Conservation (phyloP, 331 rosid species). For the Erythrophleum ivorense region DNA sequence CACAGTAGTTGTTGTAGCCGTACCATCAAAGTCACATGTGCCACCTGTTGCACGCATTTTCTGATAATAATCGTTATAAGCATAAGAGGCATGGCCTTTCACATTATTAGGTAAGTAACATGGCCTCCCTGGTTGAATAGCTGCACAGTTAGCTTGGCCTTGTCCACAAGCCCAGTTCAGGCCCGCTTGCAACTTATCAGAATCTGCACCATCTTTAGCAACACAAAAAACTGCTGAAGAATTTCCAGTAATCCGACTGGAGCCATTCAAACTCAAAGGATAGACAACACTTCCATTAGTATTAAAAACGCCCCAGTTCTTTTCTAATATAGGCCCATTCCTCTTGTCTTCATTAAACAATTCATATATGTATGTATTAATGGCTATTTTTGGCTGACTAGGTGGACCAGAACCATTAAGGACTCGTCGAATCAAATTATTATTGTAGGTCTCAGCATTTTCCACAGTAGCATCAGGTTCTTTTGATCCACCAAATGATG, state of each 20-base stretch:
- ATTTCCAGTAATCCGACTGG: conserved; percentile 53
- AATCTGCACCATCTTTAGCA: conserved; percentile 68
- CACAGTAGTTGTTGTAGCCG: conserved; percentile 57
- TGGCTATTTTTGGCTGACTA: conserved; percentile 71
- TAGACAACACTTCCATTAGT: conserved; percentile 75
- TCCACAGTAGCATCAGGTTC: conserved; percentile 79
- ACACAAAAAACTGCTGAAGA: conserved; percentile 75
- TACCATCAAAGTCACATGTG: conserved; percentile 88
- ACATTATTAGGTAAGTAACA: conserved; percentile 70
- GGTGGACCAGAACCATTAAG: conserved; percentile 92
- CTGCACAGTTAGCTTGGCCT: conserved; percentile 81
- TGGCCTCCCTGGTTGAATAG: conserved; percentile 74
- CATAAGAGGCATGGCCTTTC: conserved; percentile 85
- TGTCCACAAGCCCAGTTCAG: conserved; percentile 97
- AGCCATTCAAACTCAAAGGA: conserved; percentile 58
- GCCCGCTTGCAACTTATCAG: conserved; percentile 77
- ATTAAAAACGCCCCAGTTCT: conserved; percentile 70
- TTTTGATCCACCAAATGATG: conserved; percentile 73
- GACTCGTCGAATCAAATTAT: conserved; percentile 75
- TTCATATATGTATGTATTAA: conserved; percentile 84
- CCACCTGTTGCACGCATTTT: conserved; percentile 78
- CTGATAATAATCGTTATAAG: conserved; percentile 86
- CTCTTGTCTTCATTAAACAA: conserved; percentile 92
- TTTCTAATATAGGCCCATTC: conserved; percentile 78
- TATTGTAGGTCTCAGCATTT: conserved; percentile 75